A percentile compares a stretch with the other conserved stretches of the same genome.
These are phyloP conservation scores for Aegilops umbellulata DNA, from an alignment of 176 grass and related monocot genomes.

Conservation along the genomic window DNA sequence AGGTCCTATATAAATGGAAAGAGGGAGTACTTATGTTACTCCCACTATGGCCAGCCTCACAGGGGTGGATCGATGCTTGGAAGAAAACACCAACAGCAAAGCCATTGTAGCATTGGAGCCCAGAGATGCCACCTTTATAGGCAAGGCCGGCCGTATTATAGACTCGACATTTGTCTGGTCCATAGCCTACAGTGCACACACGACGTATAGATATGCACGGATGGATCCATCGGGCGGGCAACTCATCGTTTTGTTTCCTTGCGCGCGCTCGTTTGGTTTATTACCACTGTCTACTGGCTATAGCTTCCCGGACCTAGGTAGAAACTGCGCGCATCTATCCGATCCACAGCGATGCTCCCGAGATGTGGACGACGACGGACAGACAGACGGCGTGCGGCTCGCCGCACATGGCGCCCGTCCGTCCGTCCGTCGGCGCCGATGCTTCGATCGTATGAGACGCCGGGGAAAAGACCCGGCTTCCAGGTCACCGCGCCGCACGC, in stretches of 20 bases:
- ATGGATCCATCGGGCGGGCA: neutral
- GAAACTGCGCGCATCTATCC: neutral
- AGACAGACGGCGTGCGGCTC: neutral
- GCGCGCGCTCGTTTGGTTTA: neutral
- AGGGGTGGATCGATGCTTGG: neutral
- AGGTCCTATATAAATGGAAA: no score
- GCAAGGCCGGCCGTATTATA: neutral
- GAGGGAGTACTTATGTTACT: no score
- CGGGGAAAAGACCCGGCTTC: slow-evolving; percentile 4
- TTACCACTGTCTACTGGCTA: neutral
- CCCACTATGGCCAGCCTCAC: no score
- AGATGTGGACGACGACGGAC: slow-evolving; percentile 12
- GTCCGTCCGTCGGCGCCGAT: neutral
- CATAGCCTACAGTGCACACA: neutral
- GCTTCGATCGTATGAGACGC: slow-evolving; percentile 3
- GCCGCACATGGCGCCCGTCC: neutral
- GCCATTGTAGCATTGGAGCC: neutral
- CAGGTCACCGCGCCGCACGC: slow-evolving; percentile 21
- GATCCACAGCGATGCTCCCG: neutral
- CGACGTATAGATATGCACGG: no score
- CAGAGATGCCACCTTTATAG: neutral
- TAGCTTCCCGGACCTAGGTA: slow-evolving; percentile 11
- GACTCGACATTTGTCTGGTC: slow-evolving; percentile 4
- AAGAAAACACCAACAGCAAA: neutral
- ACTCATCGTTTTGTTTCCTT: neutral